Percentiles rank a stretch among this genome's conserved stretches.
Evolutionary conservation across 768 basidiomycete species (phyloP).

Genomic region (Leccinum uliginosum): DNA sequence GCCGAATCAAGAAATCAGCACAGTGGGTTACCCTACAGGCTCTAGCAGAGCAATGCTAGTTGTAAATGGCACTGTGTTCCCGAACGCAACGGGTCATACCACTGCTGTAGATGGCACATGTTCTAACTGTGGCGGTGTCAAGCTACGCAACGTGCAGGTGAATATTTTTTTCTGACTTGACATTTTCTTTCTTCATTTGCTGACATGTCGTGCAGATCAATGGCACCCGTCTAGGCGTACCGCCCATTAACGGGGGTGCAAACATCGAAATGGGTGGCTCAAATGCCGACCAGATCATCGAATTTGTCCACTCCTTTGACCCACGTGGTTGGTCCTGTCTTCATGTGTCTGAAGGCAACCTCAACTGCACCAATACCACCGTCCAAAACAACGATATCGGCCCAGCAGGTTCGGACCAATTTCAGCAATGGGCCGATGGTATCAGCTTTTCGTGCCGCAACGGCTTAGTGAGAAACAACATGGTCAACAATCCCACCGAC

Average conservation of each 20-base stretch:
- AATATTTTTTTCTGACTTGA: neutral
- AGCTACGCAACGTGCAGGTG: slow-evolving; percentile 71
- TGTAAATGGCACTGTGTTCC: slow-evolving; percentile 55
- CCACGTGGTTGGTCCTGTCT: slow-evolving; percentile 82
- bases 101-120: slow-evolving; percentile 72
- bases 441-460: slow-evolving; percentile 70
- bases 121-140: slow-evolving; percentile 51
- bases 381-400: slow-evolving; percentile 84
- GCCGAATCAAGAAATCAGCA: slow-evolving; percentile 77
- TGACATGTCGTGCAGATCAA: slow-evolving; percentile 49
- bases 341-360: slow-evolving; percentile 65
- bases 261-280: slow-evolving; percentile 85
- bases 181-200: neutral
- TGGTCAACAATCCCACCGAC: slow-evolving; percentile 69
- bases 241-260: slow-evolving; percentile 56
- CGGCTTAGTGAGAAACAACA: slow-evolving; percentile 60
- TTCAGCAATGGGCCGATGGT: slow-evolving; percentile 78
- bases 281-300: slow-evolving; percentile 68
- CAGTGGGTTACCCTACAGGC: slow-evolving; percentile 68
- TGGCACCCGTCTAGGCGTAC: slow-evolving; percentile 56
- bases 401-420: slow-evolving; percentile 63
- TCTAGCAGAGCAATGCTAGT: slow-evolving; percentile 63
- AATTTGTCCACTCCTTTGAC: slow-evolving; percentile 72
- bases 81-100: slow-evolving; percentile 62
- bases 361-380: slow-evolving; percentile 57